These are phyloP conservation scores for Cercis canadensis DNA, from an alignment of 306 rosid species.

Conservation along the genomic window DNA sequence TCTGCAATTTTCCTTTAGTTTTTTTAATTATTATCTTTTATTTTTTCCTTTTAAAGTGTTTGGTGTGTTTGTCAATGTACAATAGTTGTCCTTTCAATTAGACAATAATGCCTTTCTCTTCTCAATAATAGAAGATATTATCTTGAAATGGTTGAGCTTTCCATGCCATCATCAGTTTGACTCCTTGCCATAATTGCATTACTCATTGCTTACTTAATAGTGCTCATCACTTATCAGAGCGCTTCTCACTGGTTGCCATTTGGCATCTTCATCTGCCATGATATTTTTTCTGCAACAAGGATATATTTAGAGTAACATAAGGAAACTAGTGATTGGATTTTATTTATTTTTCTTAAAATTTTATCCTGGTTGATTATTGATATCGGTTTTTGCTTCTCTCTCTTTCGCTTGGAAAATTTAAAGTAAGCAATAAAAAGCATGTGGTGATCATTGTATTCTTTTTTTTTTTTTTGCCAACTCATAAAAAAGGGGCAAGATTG, in stretches of 20 bases:
- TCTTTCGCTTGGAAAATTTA: constrained; percentile 19
- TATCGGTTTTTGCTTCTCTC: neutral
- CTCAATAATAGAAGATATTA: too few relatives aligned
- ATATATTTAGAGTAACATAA: neutral
- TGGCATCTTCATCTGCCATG: constrained; percentile 3
- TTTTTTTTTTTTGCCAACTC: neutral
- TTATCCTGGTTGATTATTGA: constrained; percentile 4
- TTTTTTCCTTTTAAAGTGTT: too few relatives aligned
- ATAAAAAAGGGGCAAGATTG: constrained; percentile 1
- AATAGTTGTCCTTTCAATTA: neutral
- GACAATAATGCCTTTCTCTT: too few relatives aligned
- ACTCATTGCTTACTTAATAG: neutral
- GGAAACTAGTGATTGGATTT: too few relatives aligned
- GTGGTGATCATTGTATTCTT: neutral
- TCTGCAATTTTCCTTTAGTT: too few relatives aligned
- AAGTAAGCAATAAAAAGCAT: neutral
- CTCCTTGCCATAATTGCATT: too few relatives aligned
- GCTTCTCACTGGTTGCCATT: neutral
- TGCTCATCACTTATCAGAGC: neutral
- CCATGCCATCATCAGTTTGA: too few relatives aligned
- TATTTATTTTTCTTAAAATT: neutral
- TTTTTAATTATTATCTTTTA: too few relatives aligned
- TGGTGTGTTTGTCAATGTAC: neutral
- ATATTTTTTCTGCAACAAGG: constrained; percentile 6
- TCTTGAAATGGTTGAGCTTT: too few relatives aligned